A percentile compares a stretch with the other conserved stretches of the same genome.
Conservation (phyloP, 345 rosid genomes). For the Schrenkiella parvula region DNA sequence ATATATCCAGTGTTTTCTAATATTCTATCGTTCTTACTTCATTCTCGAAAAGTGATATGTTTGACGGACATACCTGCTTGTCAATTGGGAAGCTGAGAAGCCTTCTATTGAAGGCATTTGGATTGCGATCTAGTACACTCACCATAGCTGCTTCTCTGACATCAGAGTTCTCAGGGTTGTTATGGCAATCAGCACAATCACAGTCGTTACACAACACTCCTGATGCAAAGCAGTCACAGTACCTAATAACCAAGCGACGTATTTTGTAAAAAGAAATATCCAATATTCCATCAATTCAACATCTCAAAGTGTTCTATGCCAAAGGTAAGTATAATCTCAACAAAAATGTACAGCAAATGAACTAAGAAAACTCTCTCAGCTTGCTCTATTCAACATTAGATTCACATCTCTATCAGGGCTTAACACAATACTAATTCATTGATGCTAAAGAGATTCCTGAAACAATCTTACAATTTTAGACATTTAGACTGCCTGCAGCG, state of each 20-base stretch:
- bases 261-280: not conserved
- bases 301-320: not conserved
- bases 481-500: conserved; percentile 52
- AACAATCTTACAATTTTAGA: conserved; percentile 46
- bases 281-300: not conserved
- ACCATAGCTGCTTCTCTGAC: conserved; percentile 33
- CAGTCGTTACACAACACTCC: conserved; percentile 52
- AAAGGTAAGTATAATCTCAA: not conserved
- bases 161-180: conserved; percentile 37
- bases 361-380: not conserved
- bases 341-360: not conserved
- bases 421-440: not conserved
- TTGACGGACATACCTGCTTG: conserved; percentile 31
- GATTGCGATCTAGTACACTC: conserved; percentile 40
- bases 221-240: conserved; percentile 55
- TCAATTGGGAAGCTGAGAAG: conserved; percentile 13
- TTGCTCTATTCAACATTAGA: not conserved
- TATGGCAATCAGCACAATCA: conserved; percentile 42
- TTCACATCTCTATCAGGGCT: not conserved
- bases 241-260: conserved; percentile 34
- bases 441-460: not conserved
- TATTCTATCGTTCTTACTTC: not conserved
- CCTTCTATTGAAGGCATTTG: conserved; percentile 44
- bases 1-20: not conserved
- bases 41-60: not conserved